These are phyloP conservation scores for Pistacia atlantica DNA, from an alignment of 345 rosid species.

Conservation along the genomic window DNA sequence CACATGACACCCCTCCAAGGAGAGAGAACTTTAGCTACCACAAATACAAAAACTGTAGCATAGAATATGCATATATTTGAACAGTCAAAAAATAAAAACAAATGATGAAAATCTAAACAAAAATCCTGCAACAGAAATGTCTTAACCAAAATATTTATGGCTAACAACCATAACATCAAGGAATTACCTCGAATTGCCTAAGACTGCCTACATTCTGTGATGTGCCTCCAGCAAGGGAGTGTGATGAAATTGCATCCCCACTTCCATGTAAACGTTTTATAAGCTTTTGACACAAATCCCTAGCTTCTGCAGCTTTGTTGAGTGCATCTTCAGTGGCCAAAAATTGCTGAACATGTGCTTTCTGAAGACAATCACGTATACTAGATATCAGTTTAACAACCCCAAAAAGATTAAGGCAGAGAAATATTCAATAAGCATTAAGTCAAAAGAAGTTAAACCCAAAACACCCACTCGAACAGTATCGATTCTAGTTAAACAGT, in stretches of 20 bases:
- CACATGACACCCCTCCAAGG: too few species aligned
- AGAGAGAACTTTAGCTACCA: too few species aligned
- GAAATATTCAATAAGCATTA: conserved; percentile 4
- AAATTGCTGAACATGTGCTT: conserved; percentile 97
- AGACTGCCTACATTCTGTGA: conserved; percentile 69
- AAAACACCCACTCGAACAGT: background rate
- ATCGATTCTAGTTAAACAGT: background rate
- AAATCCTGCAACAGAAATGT: background rate
- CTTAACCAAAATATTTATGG: background rate
- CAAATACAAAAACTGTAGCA: background rate
- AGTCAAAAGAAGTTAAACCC: conserved; percentile 3
- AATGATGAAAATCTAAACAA: background rate
- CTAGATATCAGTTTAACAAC: conserved; percentile 18
- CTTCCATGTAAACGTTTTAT: conserved; percentile 73
- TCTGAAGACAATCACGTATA: conserved; percentile 40
- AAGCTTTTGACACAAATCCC: conserved; percentile 69
- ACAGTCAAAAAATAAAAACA: background rate
- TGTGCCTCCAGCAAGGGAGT: conserved; percentile 55
- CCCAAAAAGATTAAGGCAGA: background rate
- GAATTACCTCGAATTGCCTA: conserved; percentile 78
- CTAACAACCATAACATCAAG: conserved; percentile 2
- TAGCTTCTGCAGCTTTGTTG: conserved; percentile 89
- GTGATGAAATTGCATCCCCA: conserved; percentile 56
- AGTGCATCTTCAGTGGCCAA: conserved; percentile 92
- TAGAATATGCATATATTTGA: background rate